Conservation (phyloP, 441 rosid species). For the Melastoma candidum region DNA sequence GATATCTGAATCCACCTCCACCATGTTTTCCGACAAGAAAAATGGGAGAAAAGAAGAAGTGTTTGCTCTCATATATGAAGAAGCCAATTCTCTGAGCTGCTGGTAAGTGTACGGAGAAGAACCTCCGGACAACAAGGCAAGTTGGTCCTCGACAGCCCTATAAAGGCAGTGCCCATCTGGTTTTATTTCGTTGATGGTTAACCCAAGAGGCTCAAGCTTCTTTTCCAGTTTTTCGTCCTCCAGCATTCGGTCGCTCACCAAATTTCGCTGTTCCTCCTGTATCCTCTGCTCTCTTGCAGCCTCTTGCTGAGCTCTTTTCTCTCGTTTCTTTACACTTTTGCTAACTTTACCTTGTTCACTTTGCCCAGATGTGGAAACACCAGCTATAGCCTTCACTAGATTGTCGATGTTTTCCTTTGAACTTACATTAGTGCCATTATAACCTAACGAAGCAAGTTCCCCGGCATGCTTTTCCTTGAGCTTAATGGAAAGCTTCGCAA, state of each 20-base stretch:
- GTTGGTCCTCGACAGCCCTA: constrained; percentile 82
- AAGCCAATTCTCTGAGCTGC: constrained; percentile 68
- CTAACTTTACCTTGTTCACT: constrained; percentile 55
- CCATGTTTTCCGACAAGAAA: constrained; percentile 46
- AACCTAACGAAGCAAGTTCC: constrained; percentile 77
- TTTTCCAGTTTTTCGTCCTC: constrained; percentile 55
- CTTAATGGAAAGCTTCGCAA: constrained; percentile 53
- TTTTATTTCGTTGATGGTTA: constrained; percentile 59
- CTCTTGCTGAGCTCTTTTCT: constrained; percentile 83
- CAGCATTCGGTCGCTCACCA: constrained; percentile 52
- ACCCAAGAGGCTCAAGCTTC: constrained; percentile 70
- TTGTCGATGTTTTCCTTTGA: constrained; percentile 56
- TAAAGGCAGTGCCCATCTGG: constrained; percentile 93
- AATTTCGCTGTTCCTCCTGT: constrained; percentile 73
- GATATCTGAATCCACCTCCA: constrained; percentile 23
- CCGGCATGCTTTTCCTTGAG: constrained; percentile 71
- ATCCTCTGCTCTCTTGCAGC: constrained; percentile 82
- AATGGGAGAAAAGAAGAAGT: constrained; percentile 42
- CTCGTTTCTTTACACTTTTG: constrained; percentile 70
- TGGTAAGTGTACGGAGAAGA: constrained; percentile 56
- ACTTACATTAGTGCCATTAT: constrained; percentile 28
- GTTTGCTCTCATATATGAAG: constrained; percentile 71
- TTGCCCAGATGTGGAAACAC: constrained; percentile 53
- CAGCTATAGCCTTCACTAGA: constrained; percentile 79
- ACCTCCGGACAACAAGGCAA: constrained; percentile 47